Evolutionary conservation across 805 yeast species (phyloP), one percentile per base, ranked within the genome.

Genomic region (Candida argentea): DNA sequence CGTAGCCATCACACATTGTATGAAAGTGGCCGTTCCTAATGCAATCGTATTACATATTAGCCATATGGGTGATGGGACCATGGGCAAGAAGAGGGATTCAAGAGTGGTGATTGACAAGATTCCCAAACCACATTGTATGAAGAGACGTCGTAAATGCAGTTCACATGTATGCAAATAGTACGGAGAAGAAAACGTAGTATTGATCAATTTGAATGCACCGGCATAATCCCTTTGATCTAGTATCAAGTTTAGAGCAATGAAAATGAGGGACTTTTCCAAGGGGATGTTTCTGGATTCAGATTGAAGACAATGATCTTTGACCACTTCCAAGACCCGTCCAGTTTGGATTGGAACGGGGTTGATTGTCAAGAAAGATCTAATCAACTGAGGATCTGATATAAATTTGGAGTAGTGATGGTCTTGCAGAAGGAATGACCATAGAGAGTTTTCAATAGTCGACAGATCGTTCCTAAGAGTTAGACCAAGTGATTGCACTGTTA

Each of bases 151-250:
- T n/a, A n/a, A n/a, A n/a, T n/a, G n/a, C n/a, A n/a, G n/a, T n/a
- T n/a, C n/a, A n/a, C n/a, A n/a, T 7, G 7, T 18, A 10, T 18
- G 20, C 20, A 18, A 18, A 19, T 34, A 44, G 6, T 14, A 12
- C 6, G 28, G 25, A 3, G 48, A 40, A 6, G 28, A 33, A 15
- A 45, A 34, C 4, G 57, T 50, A 10, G 21, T n/a, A 24, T 56
- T 58, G 8, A 56, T 34, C 8, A 56, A 31, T 15, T 38, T 40
- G 28, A 53, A 50, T 13, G 52, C 36, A 23, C 40, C 46, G 17
- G 35, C 27, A 29, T 56, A 56, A 32, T 55, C 61, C 25, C 50
- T 48, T 10, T 38, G 30, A 5, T 40, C 36, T 6, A 56, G 38
- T 13, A 55, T 26, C 3, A 35, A 7, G 15, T 35, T 33, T 16